Evolutionary conservation across 2,329 filamentous ascomycete species (phyloP).

Genomic region (Arthroderma sp.): DNA sequence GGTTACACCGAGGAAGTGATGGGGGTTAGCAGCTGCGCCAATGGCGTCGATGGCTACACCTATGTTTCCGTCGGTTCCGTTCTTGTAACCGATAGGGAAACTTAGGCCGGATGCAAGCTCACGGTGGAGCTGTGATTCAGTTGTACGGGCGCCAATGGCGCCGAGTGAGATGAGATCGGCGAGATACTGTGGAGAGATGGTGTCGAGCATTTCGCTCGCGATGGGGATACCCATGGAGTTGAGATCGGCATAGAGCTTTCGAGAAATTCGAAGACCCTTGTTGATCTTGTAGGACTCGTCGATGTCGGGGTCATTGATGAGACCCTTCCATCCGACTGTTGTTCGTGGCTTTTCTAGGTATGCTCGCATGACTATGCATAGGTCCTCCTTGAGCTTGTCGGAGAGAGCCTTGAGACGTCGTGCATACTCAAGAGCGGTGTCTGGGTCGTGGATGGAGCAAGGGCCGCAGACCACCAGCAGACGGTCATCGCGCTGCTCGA

Average conservation of each 20-base stretch:
- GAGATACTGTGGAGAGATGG: slow-evolving; percentile 92
- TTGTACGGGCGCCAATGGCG: slow-evolving; percentile 89
- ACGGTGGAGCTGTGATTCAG: slow-evolving; percentile 88
- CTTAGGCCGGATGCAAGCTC: slow-evolving; percentile 87
- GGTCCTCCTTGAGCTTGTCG: slow-evolving; percentile 69
- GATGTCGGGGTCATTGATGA: slow-evolving; percentile 98
- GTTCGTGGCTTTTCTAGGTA: slow-evolving; percentile 98
- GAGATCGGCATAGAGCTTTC: slow-evolving; percentile 86
- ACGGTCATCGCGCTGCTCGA: slow-evolving; percentile 56
- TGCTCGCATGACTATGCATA: slow-evolving; percentile 91
- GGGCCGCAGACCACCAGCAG: slow-evolving; percentile 77
- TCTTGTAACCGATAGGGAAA: slow-evolving; percentile 99
- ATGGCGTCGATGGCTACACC: slow-evolving; percentile 91
- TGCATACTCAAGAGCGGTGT: slow-evolving; percentile 69
- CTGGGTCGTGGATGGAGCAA: slow-evolving; percentile 93
- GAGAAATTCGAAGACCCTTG: slow-evolving; percentile 76
- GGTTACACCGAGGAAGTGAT: slow-evolving; percentile 94
- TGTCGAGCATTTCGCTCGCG: slow-evolving; percentile 95
- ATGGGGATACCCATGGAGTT: slow-evolving; percentile 89
- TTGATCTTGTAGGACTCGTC: slow-evolving; percentile 99
- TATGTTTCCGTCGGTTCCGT: slow-evolving; percentile 85
- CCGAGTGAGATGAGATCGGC: slow-evolving; percentile 85
- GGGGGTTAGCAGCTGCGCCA: slow-evolving; percentile 77
- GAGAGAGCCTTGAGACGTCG: slow-evolving; percentile 61
- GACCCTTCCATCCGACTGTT: slow-evolving; percentile 95